Evolutionary conservation across 208 protist species (phyloP), one percentile per base, ranked within the genome.

Genomic region (Crithidia brevicula): DNA sequence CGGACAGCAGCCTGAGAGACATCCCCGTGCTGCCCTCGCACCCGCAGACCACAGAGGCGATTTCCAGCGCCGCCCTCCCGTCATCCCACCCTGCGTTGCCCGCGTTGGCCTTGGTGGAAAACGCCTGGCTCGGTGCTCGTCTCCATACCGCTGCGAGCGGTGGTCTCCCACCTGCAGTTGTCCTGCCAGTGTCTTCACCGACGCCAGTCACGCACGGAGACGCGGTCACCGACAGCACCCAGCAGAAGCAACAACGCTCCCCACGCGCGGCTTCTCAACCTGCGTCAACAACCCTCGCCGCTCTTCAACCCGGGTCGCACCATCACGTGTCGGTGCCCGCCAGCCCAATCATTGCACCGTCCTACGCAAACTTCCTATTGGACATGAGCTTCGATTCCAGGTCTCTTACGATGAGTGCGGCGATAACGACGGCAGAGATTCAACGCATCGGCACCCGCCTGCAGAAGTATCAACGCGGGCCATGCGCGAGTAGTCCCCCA

Each of bases 361-460:
- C 56, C 16, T 65, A 25, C 9, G 62, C 70, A 10, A 56, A 30
- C 27, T 43, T 47, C 15, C 31, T 76, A 38, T 62, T 76, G 0
- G 62, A 76, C 46, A n/a, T 76, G 28, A 76, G 70, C 40, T 76
- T 76, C 23, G 70, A 76, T 36, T 76, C 70, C 8, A 61, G 70
- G 42, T 27, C 27, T 15, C 45, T 76, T 2, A 53, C 70, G 15
- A 34, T 25, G 23, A 66, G 43, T n/a, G 4, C 40, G 16, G 56
- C 36, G 22, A 22, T 20, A 11, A 52, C 62, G 16, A 31, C 52
- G 3, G 23, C 62, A 9, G 70, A 76, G 28, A 76, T 76, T 20
- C 46, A 65, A 46, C 70, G 70, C 20, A 46, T 76, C 22, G 70
- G 62, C 25, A 38, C 40, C 11, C 70, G 70, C 25, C 62, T 76